Evolutionary conservation across 2,329 filamentous ascomycete genomes (phyloP), one percentile per base, ranked within the genome.

Genomic region (Diaporthe vaccinii): DNA sequence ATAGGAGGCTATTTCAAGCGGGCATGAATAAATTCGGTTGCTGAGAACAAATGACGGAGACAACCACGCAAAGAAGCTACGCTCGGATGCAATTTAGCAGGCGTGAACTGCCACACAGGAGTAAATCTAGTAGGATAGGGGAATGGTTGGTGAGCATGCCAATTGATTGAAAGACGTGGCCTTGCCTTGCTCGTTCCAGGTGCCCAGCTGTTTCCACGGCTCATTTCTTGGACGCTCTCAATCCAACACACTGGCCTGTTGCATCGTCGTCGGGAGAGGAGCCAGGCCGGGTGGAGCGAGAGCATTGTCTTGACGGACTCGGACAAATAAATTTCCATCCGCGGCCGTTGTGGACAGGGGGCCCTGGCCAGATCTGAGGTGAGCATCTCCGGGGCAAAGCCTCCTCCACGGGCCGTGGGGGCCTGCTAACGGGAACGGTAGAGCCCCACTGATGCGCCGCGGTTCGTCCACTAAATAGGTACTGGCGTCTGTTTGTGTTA

Each of bases 301-400:
- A 34, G 5, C 46, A 7, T 31, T 51, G 4, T 39, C 34, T 53
- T 39, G 41, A 31, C 44, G 8, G 14, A 31, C n/a, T 17, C 65
- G 65, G 65, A 68, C 65, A 68, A 68, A 68, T 3, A 39, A 68
- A 68, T 12, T 53, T 53, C 65, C 65, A 41, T 20, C 6, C 7
- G 28, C 46, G 41, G 28, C 2, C 7, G 17, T 6, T 4, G 31
- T 53, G 12, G 62, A 25, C 44, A 51, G 31, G 46, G 46, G 22
- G 8, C 44, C 46, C 44, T 53, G 31, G 31, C 17, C 44, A 51
- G 44, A 7, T 14, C 20, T 8, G 6, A 31, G 12, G 14, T 44
- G 1, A 31, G 28, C 31, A 39, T 25, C 46, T 53, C 61, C 61
- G 44, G 61, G 41, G 61, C 28, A 67, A 34, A 6, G 34, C n/a